Percentiles rank a stretch among this genome's conserved stretches.
phyloP scores from a whole-genome alignment of 2,329 filamentous ascomycete genomes.

The Coleophoma crateriformis region DNA sequence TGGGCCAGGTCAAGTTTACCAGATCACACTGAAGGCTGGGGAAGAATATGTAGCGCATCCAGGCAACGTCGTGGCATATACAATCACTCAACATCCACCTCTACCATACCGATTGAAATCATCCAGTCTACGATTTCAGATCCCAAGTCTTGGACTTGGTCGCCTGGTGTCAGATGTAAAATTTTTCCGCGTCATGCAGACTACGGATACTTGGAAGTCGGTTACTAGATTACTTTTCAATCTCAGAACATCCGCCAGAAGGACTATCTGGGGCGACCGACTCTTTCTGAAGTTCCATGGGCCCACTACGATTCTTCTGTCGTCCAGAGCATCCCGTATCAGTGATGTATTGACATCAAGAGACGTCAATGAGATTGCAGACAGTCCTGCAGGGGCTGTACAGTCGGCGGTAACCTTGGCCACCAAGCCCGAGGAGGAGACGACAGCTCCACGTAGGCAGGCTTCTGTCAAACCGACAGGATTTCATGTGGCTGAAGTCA shows the following conservation, averaged over 20 bases:
- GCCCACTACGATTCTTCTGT: conserved; percentile 79
- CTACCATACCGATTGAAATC: conserved; percentile 84
- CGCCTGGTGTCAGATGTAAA: conserved; percentile 62
- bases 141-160: conserved; percentile 62
- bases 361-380: conserved; percentile 87
- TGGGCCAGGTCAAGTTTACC: conserved; percentile 85
- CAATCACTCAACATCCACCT: conserved; percentile 66
- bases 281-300: conserved; percentile 88
- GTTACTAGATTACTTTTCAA: conserved; percentile 60
- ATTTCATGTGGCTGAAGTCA: conserved; percentile 51
- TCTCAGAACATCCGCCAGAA: conserved; percentile 69
- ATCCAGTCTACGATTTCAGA: conserved; percentile 66
- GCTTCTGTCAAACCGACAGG: conserved; percentile 33
- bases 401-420: conserved; percentile 49
- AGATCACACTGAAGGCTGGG: conserved; percentile 71
- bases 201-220: conserved; percentile 67
- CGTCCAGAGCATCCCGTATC: conserved; percentile 76
- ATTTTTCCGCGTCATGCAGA: conserved; percentile 68
- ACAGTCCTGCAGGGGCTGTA: conserved; percentile 68
- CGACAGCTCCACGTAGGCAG: conserved; percentile 19
- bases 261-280: conserved; percentile 89
- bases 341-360: conserved; percentile 71
- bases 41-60: conserved; percentile 92
- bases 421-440: conserved; percentile 30
- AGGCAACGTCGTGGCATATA: conserved; percentile 87